Conservation (phyloP, 208 protist genomes). For the Crithidia bombi region DNA sequence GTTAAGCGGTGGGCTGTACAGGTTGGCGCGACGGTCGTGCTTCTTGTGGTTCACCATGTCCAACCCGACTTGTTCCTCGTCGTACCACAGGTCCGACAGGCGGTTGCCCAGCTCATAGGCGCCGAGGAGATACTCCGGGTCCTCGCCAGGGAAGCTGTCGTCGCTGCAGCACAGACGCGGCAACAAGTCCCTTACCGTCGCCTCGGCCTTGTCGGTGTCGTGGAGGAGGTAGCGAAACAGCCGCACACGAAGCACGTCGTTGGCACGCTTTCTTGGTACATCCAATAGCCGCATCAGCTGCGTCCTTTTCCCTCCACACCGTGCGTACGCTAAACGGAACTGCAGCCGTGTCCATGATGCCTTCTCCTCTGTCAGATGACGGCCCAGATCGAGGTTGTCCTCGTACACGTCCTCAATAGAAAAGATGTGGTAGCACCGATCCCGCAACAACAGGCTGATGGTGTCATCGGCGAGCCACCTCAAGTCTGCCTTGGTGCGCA, state of each 20-base stretch:
- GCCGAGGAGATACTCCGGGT: constrained; percentile 27
- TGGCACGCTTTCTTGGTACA: constrained; percentile 21
- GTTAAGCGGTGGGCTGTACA: constrained; percentile 28
- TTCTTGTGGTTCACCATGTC: constrained; percentile 22
- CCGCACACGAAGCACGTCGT: constrained; percentile 24
- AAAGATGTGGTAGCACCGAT: constrained; percentile 64
- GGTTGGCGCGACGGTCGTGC: constrained; percentile 23
- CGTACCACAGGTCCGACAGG: constrained; percentile 56
- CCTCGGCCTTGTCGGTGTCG: constrained; percentile 18
- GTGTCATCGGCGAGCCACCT: constrained; percentile 47
- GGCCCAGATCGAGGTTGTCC: constrained; percentile 68
- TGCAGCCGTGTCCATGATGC: constrained; percentile 63
- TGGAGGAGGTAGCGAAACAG: constrained; percentile 31
- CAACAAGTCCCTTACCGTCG: constrained; percentile 16
- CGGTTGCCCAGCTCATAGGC: constrained; percentile 52
- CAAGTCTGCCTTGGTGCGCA: constrained; percentile 32
- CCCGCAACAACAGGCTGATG: constrained; percentile 31
- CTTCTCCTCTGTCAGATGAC: constrained; percentile 68
- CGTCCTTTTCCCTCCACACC: neutral
- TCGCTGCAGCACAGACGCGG: constrained; percentile 1
- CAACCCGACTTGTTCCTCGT: constrained; percentile 17
- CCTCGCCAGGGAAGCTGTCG: neutral
- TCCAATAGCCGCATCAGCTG: constrained; percentile 33
- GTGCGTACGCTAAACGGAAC: constrained; percentile 48
- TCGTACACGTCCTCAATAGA: constrained; percentile 89